Percentiles rank a stretch among this genome's conserved stretches.
Evolutionary conservation across 495 filamentous ascomycete genomes (phyloP).

Genomic region (Penicillium mononematosum): DNA sequence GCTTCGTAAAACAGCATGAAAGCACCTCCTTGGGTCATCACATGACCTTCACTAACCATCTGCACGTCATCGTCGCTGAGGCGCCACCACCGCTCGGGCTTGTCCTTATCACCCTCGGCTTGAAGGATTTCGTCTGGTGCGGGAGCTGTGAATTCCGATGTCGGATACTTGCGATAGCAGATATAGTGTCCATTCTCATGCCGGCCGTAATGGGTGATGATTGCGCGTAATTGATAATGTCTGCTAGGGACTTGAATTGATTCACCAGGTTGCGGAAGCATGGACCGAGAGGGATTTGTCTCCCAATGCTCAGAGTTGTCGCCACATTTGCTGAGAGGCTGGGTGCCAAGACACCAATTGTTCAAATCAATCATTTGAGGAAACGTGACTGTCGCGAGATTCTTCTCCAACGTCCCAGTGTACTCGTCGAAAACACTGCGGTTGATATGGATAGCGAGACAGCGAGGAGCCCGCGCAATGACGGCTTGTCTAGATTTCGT

Average conservation of each 20-base stretch:
- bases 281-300: constrained; percentile 61
- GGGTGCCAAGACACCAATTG: constrained; percentile 71
- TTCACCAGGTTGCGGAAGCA: constrained; percentile 57
- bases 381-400: constrained; percentile 73
- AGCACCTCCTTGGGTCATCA: constrained; percentile 75
- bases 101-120: constrained; percentile 40
- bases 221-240: constrained; percentile 78
- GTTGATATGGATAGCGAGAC: constrained; percentile 83
- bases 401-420: constrained; percentile 77
- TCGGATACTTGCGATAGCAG: constrained; percentile 72
- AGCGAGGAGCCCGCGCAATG: constrained; percentile 74
- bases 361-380: constrained; percentile 70
- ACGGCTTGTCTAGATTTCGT: constrained; percentile 89
- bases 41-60: constrained; percentile 67
- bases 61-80: constrained; percentile 83
- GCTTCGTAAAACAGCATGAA: constrained; percentile 97
- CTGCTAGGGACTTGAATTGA: constrained; percentile 40
- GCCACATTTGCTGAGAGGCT: constrained; percentile 20
- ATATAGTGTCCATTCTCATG: constrained; percentile 97
- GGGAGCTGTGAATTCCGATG: constrained; percentile 33
- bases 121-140: constrained; percentile 39
- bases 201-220: constrained; percentile 82
- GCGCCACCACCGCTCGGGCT: constrained; percentile 67
- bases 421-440: constrained; percentile 84
- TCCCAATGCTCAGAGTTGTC: constrained; percentile 61